Percentiles rank a stretch among this genome's conserved stretches.
These are phyloP conservation scores for Neurospora cerealis DNA, from an alignment of 495 filamentous ascomycete genomes.

Conservation along the genomic window DNA sequence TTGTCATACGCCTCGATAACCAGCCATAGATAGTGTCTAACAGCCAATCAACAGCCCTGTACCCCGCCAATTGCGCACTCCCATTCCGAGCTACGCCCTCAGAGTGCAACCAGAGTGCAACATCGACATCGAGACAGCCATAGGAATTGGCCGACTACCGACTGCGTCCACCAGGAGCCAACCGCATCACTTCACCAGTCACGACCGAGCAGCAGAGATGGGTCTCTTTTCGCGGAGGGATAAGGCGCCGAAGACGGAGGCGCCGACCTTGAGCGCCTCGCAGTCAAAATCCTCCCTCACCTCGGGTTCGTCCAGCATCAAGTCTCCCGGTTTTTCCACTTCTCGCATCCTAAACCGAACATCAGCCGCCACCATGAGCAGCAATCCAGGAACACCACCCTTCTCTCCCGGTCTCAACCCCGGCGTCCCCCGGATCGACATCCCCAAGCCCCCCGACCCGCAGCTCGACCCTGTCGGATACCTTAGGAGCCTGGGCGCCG, in stretches of 20 bases:
- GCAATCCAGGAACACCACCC: constrained; percentile 30
- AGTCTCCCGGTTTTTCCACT: constrained; percentile 19
- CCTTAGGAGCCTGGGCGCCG: constrained; percentile 79
- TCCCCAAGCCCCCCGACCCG: constrained; percentile 83
- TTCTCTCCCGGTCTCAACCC: constrained; percentile 31
- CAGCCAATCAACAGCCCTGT: constrained; percentile 6
- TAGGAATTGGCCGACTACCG: constrained; percentile 6
- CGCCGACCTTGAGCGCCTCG: constrained; percentile 19
- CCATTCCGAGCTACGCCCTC: constrained; percentile 4
- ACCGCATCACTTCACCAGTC: constrained; percentile 2
- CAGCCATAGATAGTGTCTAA: not conserved
- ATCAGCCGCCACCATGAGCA: constrained; percentile 27
- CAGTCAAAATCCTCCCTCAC: constrained; percentile 26
- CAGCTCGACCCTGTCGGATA: constrained; percentile 85
- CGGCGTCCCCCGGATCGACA: constrained; percentile 45
- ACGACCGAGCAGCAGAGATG: constrained; percentile 23
- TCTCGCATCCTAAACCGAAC: constrained; percentile 26
- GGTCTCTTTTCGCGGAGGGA: constrained; percentile 43
- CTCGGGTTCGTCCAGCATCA: constrained; percentile 24
- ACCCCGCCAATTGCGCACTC: not conserved
- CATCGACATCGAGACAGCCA: not conserved
- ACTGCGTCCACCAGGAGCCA: not conserved
- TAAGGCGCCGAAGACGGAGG: constrained; percentile 33
- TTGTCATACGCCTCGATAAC: not conserved
- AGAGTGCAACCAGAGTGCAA: constrained; percentile 8